phyloP scores from a whole-genome alignment of 1,284 basidiomycete species.

The Austroboletus niveus region DNA sequence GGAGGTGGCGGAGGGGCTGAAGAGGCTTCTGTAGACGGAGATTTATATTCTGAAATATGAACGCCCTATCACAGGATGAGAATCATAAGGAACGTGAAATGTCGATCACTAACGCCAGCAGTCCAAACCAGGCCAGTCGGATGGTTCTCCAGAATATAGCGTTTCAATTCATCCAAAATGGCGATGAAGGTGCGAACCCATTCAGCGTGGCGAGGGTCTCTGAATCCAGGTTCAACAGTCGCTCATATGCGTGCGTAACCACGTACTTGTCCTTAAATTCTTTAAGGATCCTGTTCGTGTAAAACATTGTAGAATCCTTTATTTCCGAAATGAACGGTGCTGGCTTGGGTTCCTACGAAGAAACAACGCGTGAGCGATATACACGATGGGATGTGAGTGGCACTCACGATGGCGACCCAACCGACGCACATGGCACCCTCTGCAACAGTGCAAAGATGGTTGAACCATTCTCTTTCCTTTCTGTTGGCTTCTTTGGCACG shows the following conservation, averaged over 20 bases:
- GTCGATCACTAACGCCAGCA: conserved; percentile 54
- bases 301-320: conserved; percentile 90
- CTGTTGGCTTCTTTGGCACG: conserved; percentile 83
- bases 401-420: conserved; percentile 85
- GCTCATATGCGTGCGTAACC: neutral
- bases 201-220: conserved; percentile 85
- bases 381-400: neutral
- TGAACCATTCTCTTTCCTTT: conserved; percentile 80
- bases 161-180: conserved; percentile 76
- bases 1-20: conserved; percentile 33
- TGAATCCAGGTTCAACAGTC: conserved; percentile 33
- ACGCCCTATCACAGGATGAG: conserved; percentile 50
- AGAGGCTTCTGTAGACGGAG: conserved; percentile 34
- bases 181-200: conserved; percentile 81
- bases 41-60: conserved; percentile 55
- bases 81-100: neutral
- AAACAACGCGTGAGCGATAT: conserved; percentile 6
- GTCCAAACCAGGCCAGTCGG: conserved; percentile 93
- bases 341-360: conserved; percentile 72
- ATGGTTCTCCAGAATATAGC: conserved; percentile 87
- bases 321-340: conserved; percentile 81
- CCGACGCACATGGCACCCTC: conserved; percentile 86
- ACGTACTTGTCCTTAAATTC: conserved; percentile 89
- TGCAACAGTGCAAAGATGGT: conserved; percentile 77
- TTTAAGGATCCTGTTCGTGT: conserved; percentile 89